Base-by-base conservation (phyloP, 768 basidiomycete species). In the Leccinellum rugosiceps region DNA sequence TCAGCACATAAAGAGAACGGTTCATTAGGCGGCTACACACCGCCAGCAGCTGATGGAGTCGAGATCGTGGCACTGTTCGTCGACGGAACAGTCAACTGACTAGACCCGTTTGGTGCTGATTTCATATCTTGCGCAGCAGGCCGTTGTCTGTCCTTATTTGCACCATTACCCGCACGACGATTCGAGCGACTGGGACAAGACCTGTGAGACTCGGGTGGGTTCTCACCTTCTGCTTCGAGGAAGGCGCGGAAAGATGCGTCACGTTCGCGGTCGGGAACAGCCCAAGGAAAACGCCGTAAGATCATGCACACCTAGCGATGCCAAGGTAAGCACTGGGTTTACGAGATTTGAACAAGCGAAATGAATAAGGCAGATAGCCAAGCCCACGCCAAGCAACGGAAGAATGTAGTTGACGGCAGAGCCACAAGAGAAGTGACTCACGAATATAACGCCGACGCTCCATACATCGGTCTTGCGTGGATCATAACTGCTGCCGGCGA, bases 381-480 rank as follows among this genome's bases (percentile, higher is more conserved):
- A 30, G 50, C 7, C 23, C 41, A 43, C 19, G 41, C 41, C 41
- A 43, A 56, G 45, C 50, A 56, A 31, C 21, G 10, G 10, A 43
- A 19, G 41, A 35, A 45, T 25, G 10, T 9, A 31, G 53, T 19
- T 35, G 43, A 56, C 34, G 14, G 34, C 53, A 52, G 35, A 15
- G 21, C 26, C 17, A 49, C 13, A 17, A 4, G 14, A 17, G 19
- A 41, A 25, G n/a, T 8, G 19, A 73, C 70, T 68, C 80, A 98
- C 85, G 79, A 99, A 98, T 67, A 99, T 99, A 73, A 99, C 93
- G 53, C 92, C 97, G 35, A 96, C 87, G 65, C 90, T 91, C 97
- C 97, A 99, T 25, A 99, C 97, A 72, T 99, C 97, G 14, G 95
- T 93, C 77, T 98, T 93, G 68, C 95, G 83, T 13, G 97, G 96